A percentile compares a stretch with the other conserved stretches of the same genome.
phyloP scores from a whole-genome alignment of 2,329 filamentous ascomycete species.

The Balansia obtecta region DNA sequence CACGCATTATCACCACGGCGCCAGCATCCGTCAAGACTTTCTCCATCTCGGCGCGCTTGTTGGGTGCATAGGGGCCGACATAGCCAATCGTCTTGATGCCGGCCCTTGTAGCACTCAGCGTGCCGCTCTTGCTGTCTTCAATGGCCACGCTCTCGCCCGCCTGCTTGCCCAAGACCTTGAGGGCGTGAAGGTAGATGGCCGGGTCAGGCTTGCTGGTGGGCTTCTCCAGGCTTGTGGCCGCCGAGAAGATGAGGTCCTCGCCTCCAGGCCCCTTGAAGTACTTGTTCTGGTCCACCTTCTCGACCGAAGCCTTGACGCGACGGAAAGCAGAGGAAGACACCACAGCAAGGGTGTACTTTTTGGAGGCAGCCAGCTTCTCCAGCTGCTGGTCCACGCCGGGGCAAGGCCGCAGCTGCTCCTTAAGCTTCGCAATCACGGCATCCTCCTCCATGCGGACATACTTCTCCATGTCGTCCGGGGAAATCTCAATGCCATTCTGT shows the following conservation, averaged over 20 bases:
- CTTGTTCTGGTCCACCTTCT: constrained; percentile 67
- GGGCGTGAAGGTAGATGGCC: constrained; percentile 71
- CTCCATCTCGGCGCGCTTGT: constrained; percentile 53
- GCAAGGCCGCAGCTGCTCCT: constrained; percentile 55
- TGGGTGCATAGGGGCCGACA: constrained; percentile 60
- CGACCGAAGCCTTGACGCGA: constrained; percentile 64
- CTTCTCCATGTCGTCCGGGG: constrained; percentile 52
- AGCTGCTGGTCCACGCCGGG: constrained; percentile 56
- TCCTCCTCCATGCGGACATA: constrained; percentile 73
- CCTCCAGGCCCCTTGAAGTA: constrained; percentile 46
- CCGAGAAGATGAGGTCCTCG: constrained; percentile 65
- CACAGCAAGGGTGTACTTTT: constrained; percentile 63
- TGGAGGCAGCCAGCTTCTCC: constrained; percentile 44
- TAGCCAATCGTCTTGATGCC: constrained; percentile 75
- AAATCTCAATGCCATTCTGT: constrained; percentile 62
- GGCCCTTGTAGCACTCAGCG: constrained; percentile 59
- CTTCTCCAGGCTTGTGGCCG: constrained; percentile 61
- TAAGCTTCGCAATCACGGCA: constrained; percentile 70
- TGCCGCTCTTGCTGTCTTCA: constrained; percentile 82
- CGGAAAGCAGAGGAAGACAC: constrained; percentile 71
- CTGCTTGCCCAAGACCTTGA: constrained; percentile 59
- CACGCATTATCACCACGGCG: constrained; percentile 47
- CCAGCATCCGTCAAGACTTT: constrained; percentile 48
- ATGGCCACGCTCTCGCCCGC: constrained; percentile 65
- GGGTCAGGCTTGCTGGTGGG: constrained; percentile 90